Conservation (phyloP, 2,329 filamentous ascomycete genomes). For the Botrytis squamosa region DNA sequence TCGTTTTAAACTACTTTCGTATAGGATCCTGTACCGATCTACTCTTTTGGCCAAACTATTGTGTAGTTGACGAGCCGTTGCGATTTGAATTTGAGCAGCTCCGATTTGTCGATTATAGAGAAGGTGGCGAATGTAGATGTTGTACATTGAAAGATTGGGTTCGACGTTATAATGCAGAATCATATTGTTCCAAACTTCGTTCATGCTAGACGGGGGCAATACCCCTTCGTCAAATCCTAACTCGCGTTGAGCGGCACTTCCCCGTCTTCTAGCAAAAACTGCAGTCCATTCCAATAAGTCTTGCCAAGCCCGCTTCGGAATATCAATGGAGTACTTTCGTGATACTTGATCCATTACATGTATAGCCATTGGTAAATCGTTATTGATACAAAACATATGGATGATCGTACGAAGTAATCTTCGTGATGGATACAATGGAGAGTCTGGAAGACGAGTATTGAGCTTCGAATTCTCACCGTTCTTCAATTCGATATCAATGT, state of each 20-base stretch:
- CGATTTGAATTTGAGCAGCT: constrained; percentile 26
- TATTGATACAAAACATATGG: constrained; percentile 66
- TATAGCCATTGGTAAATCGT: constrained; percentile 57
- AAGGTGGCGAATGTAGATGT: constrained; percentile 30
- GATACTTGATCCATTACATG: constrained; percentile 63
- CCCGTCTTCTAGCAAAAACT: constrained; percentile 46
- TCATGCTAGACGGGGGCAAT: constrained; percentile 29
- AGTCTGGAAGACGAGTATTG: constrained; percentile 45
- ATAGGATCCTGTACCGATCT: constrained; percentile 11
- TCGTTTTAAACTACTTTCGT: not conserved
- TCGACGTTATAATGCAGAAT: constrained; percentile 36
- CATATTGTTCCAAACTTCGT: constrained; percentile 35
- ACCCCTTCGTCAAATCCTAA: constrained; percentile 22
- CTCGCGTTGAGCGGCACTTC: not conserved
- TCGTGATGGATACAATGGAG: constrained; percentile 56
- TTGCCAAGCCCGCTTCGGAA: constrained; percentile 61
- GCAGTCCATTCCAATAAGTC: constrained; percentile 68
- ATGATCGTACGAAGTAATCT: constrained; percentile 65
- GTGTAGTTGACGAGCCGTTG: constrained; percentile 24
- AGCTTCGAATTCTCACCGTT: constrained; percentile 26
- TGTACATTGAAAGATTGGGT: constrained; percentile 35
- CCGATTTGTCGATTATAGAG: constrained; percentile 23
- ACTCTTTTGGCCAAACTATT: not conserved
- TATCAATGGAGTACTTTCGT: constrained; percentile 54
- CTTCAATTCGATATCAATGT: constrained; percentile 41